Evolutionary conservation across 2,329 filamentous ascomycete genomes (phyloP), one percentile per base, ranked within the genome.

Genomic region (Ascochyta pisi): DNA sequence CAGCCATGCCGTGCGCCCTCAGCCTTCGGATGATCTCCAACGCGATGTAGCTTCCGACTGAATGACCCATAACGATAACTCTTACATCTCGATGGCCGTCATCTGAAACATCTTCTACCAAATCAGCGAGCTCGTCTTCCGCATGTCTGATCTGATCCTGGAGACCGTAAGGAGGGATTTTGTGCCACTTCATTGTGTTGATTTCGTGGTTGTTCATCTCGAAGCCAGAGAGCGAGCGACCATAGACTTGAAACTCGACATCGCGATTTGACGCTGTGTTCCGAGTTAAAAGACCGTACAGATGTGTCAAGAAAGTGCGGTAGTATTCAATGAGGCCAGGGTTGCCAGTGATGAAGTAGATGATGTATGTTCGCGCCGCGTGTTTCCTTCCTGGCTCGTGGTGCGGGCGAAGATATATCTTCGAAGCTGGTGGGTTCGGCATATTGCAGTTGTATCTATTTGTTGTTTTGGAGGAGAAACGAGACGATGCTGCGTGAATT

Each of bases 241-340:
- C 78, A 48, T 74, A 77, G 44, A 81, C 68, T 42, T 76, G 66
- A 59, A 75, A 71, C n/a, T 65, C 61, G 4, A 66, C 42, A 49
- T 50, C 35, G 16, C 61, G 57, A 26, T 60, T 50, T 3, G 56
- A 55, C 1, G 64, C 63, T 2, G 63, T 65, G 41, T 66, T 39
- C n/a, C 57, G 63, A 10, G 83, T 77, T 12, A 91, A 76, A 12
- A 85, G 75, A 0, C 75, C 70, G 41, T 85, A 80, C 2, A 92
- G 76, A 13, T 81, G 78, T 0, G 78, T 78, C 10, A 92, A 79
- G 73, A 92, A 94, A 34, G 84, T 81, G 54, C 77, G 78, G 74
- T 94, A 94, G 80, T 90, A 94, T 52, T 83, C 84, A 46, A 92
- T 83, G 16, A 92, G 79, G 5, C 90, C 90, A 5, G 90, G 90